Conservation (phyloP, 139 green algal species). For the Chlamydomonas sp. region DNA sequence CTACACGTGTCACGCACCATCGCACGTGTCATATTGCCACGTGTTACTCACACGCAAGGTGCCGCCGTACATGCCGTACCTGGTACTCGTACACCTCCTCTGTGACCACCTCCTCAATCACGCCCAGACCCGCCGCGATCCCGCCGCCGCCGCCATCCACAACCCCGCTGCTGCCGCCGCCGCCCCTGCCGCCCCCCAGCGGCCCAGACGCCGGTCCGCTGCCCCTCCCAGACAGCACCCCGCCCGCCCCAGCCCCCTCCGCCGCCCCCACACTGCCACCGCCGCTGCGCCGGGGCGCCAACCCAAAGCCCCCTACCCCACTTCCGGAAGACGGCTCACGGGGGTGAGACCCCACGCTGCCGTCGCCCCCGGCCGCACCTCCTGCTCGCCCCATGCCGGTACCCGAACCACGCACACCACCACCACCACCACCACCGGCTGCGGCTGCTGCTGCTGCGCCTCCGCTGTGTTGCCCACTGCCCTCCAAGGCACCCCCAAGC, state of each 20-base stretch:
- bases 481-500: too few species aligned
- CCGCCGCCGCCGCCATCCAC: neutral
- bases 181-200: neutral
- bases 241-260: neutral
- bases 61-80: constrained; percentile 8
- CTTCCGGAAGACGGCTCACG: neutral
- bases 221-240: neutral
- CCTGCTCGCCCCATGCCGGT: neutral
- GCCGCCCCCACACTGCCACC: neutral
- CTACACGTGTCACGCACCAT: too few species aligned
- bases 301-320: neutral
- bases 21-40: too few species aligned
- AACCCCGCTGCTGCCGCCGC: neutral
- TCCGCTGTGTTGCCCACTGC: too few species aligned
- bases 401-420: too few species aligned
- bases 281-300: neutral
- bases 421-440: too few species aligned
- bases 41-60: too few species aligned
- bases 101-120: constrained; percentile 58
- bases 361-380: neutral
- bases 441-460: too few species aligned
- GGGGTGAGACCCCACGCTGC: neutral
- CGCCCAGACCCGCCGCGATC: neutral
- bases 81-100: constrained; percentile 72
- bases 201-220: neutral